phyloP scores from a whole-genome alignment of 208 protist species.

The Trypanosoma theileri region DNA sequence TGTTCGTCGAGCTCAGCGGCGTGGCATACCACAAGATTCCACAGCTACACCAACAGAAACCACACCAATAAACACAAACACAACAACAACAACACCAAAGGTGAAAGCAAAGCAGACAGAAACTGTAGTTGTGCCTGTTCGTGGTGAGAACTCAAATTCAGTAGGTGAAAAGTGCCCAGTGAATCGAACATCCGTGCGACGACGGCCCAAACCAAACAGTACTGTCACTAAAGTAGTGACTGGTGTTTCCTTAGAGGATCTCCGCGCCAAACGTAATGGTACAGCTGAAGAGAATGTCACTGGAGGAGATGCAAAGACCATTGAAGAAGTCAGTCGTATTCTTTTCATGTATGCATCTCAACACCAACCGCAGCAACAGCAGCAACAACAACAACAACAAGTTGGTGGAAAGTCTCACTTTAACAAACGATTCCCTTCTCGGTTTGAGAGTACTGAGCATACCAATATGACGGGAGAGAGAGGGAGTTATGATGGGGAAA shows the following conservation, averaged over 20 bases:
- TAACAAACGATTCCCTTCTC: neutral
- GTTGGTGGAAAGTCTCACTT: conserved; percentile 3
- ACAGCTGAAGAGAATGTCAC: conserved; percentile 6
- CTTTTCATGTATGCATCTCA: conserved; percentile 28
- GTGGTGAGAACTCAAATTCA: conserved; percentile 3
- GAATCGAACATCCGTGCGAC: conserved; percentile 24
- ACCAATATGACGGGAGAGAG: neutral
- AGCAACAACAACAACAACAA: neutral
- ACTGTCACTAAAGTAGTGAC: conserved; percentile 37
- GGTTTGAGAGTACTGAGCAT: neutral
- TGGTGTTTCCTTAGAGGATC: conserved; percentile 26
- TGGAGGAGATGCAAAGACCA: conserved; percentile 16
- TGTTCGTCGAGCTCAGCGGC: conserved; percentile 15
- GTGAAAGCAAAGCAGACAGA: neutral
- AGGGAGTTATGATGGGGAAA: neutral
- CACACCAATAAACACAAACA: conserved; percentile 14
- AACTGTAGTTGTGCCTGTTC: conserved; percentile 20
- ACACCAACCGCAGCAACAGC: neutral
- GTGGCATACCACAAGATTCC: conserved; percentile 12
- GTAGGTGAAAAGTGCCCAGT: conserved; percentile 4
- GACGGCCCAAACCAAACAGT: conserved; percentile 27
- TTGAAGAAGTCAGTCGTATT: conserved; percentile 37
- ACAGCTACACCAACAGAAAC: neutral
- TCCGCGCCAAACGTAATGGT: conserved; percentile 31
- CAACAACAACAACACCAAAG: conserved; percentile 13